Evolutionary conservation across 768 basidiomycete species (phyloP), one percentile per base, ranked within the genome.

Genomic region (Flagelloscypha sp.): DNA sequence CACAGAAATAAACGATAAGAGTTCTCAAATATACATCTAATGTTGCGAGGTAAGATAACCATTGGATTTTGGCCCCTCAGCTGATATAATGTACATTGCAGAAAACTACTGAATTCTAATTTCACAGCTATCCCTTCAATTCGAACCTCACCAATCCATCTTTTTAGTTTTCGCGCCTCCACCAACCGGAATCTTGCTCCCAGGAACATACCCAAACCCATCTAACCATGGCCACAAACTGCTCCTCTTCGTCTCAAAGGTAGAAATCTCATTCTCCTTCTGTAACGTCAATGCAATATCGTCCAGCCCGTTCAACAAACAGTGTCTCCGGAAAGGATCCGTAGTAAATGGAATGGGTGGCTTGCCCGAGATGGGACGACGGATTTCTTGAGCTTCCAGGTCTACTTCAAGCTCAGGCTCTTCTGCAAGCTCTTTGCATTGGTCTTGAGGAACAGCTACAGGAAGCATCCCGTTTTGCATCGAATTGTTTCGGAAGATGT

Each of bases 401-500:
- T 94, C 87, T 35, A 94, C 78, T 51, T 84, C 84, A 36, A 94
- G 56, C 53, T 76, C 70, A 3, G 86, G 87, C 51, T 94, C 89
- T 44, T 72, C 66, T 34, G 79, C 79, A 30, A 94, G 65, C n/a
- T 65, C 66, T 36, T 65, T 68, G 56, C 88, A 86, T 38, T 83
- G 72, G 23, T 70, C 74, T 40, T 74, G 67, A n/a, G 87, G 63
- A 10, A 93, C 63, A 6, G 64, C 57, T 37, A 92, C 63, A 20
- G 87, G 85, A 29, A 93, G 72, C 83, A 90, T 88, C 31, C 89
- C 89, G 55, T 94, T 93, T 57, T 92, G 88, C 84, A 89, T 86
- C 39, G 82, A 69, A 53, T 89, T 92, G 58, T 72, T 87, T 44
- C 73, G 72, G 74, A 89, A 90, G 50, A 94, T 94, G 40, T 94